A percentile compares a stretch with the other conserved stretches of the same genome.
phyloP scores from a whole-genome alignment of 768 basidiomycete species.

The Floccularia luteovirens region DNA sequence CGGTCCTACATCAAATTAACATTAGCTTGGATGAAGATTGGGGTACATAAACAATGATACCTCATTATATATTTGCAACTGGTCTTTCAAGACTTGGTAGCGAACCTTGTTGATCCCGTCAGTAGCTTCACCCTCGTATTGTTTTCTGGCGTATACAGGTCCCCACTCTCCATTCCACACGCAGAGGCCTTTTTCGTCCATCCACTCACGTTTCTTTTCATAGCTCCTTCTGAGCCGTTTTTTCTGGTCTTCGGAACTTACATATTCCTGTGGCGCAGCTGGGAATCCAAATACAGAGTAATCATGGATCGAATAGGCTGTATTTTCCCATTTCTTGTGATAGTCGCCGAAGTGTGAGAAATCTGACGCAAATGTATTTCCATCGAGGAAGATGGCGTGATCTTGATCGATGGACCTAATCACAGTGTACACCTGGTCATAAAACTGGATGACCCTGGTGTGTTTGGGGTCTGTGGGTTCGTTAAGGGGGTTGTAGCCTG shows the following conservation, averaged over 20 bases:
- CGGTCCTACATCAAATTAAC: constrained; percentile 39
- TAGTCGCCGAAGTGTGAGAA: constrained; percentile 66
- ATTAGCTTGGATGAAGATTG: not conserved
- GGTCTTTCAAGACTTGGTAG: constrained; percentile 64
- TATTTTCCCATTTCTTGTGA: constrained; percentile 58
- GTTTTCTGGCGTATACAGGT: constrained; percentile 66
- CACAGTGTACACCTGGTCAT: constrained; percentile 58
- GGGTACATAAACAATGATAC: constrained; percentile 19
- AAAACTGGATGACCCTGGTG: constrained; percentile 56
- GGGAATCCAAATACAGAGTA: constrained; percentile 74
- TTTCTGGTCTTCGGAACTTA: constrained; percentile 42
- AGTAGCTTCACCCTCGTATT: constrained; percentile 50
- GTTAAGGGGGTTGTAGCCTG: constrained; percentile 83
- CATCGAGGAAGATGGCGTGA: constrained; percentile 76
- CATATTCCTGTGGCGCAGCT: constrained; percentile 44
- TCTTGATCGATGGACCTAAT: constrained; percentile 65
- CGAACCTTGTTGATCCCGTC: constrained; percentile 60
- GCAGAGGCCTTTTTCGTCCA: constrained; percentile 57
- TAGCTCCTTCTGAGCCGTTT: constrained; percentile 47
- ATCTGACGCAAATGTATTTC: constrained; percentile 78
- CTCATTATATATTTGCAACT: constrained; percentile 64
- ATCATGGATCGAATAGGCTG: constrained; percentile 75
- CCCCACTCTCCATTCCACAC: constrained; percentile 85
- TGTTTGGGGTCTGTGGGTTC: constrained; percentile 72
- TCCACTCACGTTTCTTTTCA: constrained; percentile 71